Conservation (phyloP, 768 basidiomycete genomes). For the Lactifluus rugatus region DNA sequence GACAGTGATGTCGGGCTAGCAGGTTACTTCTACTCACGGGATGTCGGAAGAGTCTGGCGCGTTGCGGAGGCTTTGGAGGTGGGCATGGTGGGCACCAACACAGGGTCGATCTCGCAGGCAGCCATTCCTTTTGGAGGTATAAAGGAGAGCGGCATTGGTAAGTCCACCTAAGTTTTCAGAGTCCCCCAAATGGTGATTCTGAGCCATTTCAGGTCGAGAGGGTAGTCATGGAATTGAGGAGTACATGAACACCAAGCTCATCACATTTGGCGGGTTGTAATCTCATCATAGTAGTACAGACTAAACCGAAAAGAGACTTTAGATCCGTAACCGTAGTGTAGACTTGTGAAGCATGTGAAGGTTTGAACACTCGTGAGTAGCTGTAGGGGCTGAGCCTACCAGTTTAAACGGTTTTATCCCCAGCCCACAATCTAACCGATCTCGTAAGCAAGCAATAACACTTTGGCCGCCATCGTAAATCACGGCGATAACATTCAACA, state of each 20-base stretch:
- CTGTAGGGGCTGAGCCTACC: too few species aligned
- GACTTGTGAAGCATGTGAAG: background rate
- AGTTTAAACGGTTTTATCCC: too few species aligned
- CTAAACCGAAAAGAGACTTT: too few species aligned
- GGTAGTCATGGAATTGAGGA: conserved; percentile 88
- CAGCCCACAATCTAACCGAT: too few species aligned
- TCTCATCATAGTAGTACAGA: background rate
- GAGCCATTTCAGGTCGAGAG: conserved; percentile 48
- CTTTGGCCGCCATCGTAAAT: background rate
- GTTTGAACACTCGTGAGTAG: too few species aligned
- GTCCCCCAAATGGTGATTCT: conserved; percentile 12
- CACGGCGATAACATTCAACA: background rate
- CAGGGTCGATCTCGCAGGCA: conserved; percentile 68
- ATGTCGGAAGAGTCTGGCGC: conserved; percentile 84
- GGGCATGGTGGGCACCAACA: conserved; percentile 85
- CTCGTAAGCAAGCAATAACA: background rate
- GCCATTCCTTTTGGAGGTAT: conserved; percentile 84
- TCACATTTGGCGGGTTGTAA: conserved; percentile 66
- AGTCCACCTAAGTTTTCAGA: conserved; percentile 22
- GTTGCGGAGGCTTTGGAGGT: conserved; percentile 93
- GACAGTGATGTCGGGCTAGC: conserved; percentile 76
- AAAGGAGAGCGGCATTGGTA: conserved; percentile 75
- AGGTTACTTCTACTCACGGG: conserved; percentile 86
- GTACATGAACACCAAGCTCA: conserved; percentile 74
- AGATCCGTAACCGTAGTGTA: background rate